Base-by-base conservation (phyloP, 805 yeast genomes). In the Metschnikowia lachancei region DNA sequence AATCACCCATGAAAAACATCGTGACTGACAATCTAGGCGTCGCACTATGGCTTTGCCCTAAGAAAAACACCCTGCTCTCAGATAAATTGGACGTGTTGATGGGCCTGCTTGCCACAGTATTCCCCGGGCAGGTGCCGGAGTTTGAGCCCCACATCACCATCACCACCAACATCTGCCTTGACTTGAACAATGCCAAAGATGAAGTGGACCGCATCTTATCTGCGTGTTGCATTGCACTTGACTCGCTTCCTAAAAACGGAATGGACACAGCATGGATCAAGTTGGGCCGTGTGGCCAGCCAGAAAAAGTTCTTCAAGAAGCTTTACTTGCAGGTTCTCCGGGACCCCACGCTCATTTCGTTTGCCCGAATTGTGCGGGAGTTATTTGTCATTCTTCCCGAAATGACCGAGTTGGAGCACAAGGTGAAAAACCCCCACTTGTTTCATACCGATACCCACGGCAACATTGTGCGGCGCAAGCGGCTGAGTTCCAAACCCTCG, bases 131-230 rank as follows among this genome's bases (percentile, higher is more conserved):
- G 45, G 81, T 89, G 1, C 85, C 85, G 2, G 61, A 58, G 26
- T 82, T 86, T 55, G 85, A 80, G 51, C 95, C 95, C 3, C 95
- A 87, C 60, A 73, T 87, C 30, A 87, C 95, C 1, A 72, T 87
- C 22, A 80, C 89, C 2, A 75, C 88, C n/a, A 76, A 79, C 47
- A 67, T 87, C 28, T 67, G 63, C 1, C 66, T 83, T 22, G 65
- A 70, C 46, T 51, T 67, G 49, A 63, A 61, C 8, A 64, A 68
- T 39, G 51, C 63, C 14, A 73, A 74, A 35, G 78, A 77, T 12
- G 87, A 83, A 47, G 84, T 81, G 1, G 78, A 78, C 50, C 70
- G 74, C 28, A 77, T 84, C 8, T 69, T 86, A 16, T 79, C 76
- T 24, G 74, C 82, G 43, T 70, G 86, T 46, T 63, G 75, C 11